Evolutionary conservation across 2,329 filamentous ascomycete genomes (phyloP), one percentile per base, ranked within the genome.

Genomic region (Nemania sp.): DNA sequence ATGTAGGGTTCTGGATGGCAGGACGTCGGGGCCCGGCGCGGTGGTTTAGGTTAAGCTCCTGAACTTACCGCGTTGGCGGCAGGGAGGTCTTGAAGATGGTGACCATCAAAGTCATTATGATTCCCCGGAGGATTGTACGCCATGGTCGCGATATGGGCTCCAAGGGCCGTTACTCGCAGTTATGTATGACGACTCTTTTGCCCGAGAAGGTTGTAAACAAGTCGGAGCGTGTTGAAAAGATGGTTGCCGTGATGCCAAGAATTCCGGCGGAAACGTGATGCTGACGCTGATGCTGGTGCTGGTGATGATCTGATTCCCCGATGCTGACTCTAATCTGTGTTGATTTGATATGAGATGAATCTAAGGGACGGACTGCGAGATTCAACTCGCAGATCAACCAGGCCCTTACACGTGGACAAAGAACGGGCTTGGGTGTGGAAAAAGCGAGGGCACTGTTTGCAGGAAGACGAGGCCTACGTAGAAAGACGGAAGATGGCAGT

Each of bases 11-110:
- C 7, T 29, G n/a, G 32, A 13, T 34, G 25, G 45, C n/a, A 12
- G n/a, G 2, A 15, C n/a, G 42, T 18, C 48, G 37, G 52, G 51
- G 51, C 61, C 64, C 64, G 56, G 13, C 54, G 7, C 20, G 25
- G 37, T 25, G 61, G 64, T 64, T 65, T 50, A 57, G 54, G 62
- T 59, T 65, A 59, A 63, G 51, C 54, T 34, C 29, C 20, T 52
- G 40, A 67, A 79, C 87, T 79, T 81, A 90, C 89, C 72, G 80
- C 81, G 71, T 79, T 81, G 60, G 82, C 82, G 60, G 81, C 74
- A 63, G 85, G 83, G 35, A 91, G 80, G 72, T 91, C 88, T 72
- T 90, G 86, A 71, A 91, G 76, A 60, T 81, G 83, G 73, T 91
- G 87, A 68, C 85, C 83, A 58, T 85, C 80, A 67, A 87, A 88